Base-by-base conservation (phyloP, 805 yeast species). In the Wickerhamomyces pijperi region DNA sequence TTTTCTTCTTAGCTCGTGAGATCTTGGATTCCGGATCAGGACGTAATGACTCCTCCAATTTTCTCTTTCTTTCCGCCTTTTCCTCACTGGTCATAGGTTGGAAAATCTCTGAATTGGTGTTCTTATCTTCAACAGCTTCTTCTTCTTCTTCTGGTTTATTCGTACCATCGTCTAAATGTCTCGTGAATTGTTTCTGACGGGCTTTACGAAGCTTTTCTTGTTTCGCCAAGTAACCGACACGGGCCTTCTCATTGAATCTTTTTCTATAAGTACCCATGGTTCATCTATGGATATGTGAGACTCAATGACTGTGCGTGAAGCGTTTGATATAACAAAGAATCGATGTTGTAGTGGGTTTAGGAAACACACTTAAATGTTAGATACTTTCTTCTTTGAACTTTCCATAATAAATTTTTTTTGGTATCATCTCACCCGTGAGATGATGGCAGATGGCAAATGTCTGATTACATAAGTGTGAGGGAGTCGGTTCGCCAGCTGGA, bases 261-360 rank as follows among this genome's bases (percentile, higher is more conserved):
- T 74, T 73, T 48, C 92, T 71, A 56, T 83, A 84, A 44, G 81
- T 82, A 42, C 90, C 95, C 95, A 85, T 85, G n/a, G n/a, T n/a
- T n/a, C n/a, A n/a, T n/a, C n/a, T n/a, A n/a, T n/a, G n/a, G n/a
- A n/a, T n/a, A n/a, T n/a, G n/a, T n/a, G n/a, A n/a, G n/a, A n/a
- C n/a, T n/a, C n/a, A n/a, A n/a, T n/a, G n/a, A n/a, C n/a, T n/a
- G n/a, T n/a, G n/a, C n/a, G n/a, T n/a, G n/a, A n/a, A n/a, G n/a
- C n/a, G n/a, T n/a, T n/a, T n/a, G n/a, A n/a, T n/a, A n/a, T n/a
- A n/a, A n/a, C n/a, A n/a, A n/a, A n/a, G n/a, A n/a, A n/a, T n/a
- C n/a, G n/a, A n/a, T n/a, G n/a, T n/a, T n/a, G n/a, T n/a, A n/a
- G n/a, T n/a, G n/a, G n/a, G n/a, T n/a, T n/a, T n/a, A n/a, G n/a